Base-by-base conservation (phyloP, 176 grass and related monocot genomes). In the Phragmites australis region DNA sequence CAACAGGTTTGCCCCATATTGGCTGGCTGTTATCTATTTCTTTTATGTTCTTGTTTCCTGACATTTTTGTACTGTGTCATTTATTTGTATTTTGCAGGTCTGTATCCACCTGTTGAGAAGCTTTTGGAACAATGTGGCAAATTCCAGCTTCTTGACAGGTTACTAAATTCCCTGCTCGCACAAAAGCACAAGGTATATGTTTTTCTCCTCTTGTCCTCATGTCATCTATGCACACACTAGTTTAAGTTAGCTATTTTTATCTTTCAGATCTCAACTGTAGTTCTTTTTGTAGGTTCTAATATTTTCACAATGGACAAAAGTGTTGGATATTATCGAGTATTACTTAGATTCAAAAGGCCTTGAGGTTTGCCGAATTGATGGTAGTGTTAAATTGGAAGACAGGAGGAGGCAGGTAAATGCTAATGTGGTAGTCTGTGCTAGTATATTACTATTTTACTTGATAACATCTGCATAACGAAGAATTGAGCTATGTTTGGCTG, bases 301-400 rank as follows among this genome's bases (percentile, higher is more conserved):
- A 81, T 98, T 98, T 80, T 94, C 96, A 21, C 96, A 98, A 25
- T 98, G 88, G 88, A 94, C 95, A 65, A 94, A 94, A 87, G 60
- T 94, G 53, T 88, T 98, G 82, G 95, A 98, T 82, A 58, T 98
- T 25, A 65, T 98, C 30, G 92, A 94, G 17, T 98, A 94, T 79
- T 98, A 93, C 44, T 83, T 98, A 65, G 77, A 76, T 41, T 85
- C 88, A 31, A 91, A 86, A 87, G 84, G 92, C 12, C 45, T 98
- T 15, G 79, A 86, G 39, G 70, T 81, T 85, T 98, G 95, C 86
- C 88, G 95, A 59, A 98, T 98, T 73, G 92, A 98, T 91, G 96
- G 96, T 57, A 30, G 17, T 62, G 92, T 98, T 77, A 93, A 82
- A 26, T 87, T 98, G 76, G 90, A 87, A 78, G 88, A 88, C 72